Conservation (phyloP, 768 basidiomycete genomes). For the Tulasnella calospora region DNA sequence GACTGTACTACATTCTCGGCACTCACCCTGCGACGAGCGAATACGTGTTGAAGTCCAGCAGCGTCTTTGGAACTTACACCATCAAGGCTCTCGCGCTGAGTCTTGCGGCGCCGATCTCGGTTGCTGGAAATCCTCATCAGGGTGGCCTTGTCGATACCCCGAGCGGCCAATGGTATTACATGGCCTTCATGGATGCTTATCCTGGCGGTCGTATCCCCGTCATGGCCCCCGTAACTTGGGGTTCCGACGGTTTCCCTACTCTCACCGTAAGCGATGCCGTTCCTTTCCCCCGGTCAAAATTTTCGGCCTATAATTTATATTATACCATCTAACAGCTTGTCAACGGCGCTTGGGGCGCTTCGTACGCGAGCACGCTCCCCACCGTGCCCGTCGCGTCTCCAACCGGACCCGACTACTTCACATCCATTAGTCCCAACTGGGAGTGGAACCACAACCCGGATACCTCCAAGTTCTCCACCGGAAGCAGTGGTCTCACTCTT, state of each 20-base stretch:
- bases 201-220: not conserved
- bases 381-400: slow-evolving; percentile 4
- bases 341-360: not conserved
- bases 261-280: not conserved
- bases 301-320: not conserved
- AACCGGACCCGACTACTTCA: not conserved
- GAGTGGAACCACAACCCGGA: not conserved
- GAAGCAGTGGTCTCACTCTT: slow-evolving; percentile 15
- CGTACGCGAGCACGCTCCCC: not conserved
- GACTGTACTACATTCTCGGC: slow-evolving; percentile 20
- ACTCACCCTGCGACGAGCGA: not conserved
- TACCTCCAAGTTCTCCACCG: slow-evolving; percentile 15
- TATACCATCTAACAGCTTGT: not conserved
- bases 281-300: not conserved
- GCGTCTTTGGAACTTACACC: not conserved
- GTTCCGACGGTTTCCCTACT: not conserved
- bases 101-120: not conserved
- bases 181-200: not conserved
- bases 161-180: not conserved
- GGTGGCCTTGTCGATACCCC: not conserved
- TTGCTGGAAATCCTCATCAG: not conserved
- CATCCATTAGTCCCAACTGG: not conserved
- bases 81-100: not conserved
- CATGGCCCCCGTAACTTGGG: not conserved
- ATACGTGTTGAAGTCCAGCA: slow-evolving; percentile 22